Conservation (phyloP, 176 grass and related monocot genomes). For the Avena insularis region DNA sequence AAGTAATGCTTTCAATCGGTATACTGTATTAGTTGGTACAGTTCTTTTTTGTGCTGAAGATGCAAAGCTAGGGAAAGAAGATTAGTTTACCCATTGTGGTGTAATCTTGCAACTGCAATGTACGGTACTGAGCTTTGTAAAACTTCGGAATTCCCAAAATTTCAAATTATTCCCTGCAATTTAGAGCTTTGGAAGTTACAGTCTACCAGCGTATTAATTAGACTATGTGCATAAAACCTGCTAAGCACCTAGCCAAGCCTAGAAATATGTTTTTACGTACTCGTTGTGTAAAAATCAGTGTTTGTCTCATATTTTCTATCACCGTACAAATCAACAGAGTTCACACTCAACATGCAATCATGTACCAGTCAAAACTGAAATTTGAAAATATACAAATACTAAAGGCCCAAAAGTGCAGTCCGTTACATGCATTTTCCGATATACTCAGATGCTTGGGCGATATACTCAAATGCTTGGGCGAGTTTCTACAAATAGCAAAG, state of each 20-base stretch:
- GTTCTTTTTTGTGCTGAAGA: background rate
- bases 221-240: background rate
- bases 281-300: background rate
- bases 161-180: no score
- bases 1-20: background rate
- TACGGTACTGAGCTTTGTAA: background rate
- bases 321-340: background rate
- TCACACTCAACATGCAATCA: background rate
- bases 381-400: background rate
- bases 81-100: background rate
- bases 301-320: background rate
- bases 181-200: background rate
- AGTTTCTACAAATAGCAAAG: background rate
- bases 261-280: background rate
- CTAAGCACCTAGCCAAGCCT: background rate
- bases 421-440: no score
- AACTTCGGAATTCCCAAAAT: no score
- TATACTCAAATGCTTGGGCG: background rate
- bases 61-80: background rate
- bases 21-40: background rate
- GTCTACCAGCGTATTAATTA: no score
- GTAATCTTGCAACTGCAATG: background rate
- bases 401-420: background rate
- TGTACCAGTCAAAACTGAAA: background rate
- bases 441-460: background rate